Evolutionary conservation across 2,329 filamentous ascomycete genomes (phyloP), one percentile per base, ranked within the genome.

Genomic region (Colletotrichum cordylinicola): DNA sequence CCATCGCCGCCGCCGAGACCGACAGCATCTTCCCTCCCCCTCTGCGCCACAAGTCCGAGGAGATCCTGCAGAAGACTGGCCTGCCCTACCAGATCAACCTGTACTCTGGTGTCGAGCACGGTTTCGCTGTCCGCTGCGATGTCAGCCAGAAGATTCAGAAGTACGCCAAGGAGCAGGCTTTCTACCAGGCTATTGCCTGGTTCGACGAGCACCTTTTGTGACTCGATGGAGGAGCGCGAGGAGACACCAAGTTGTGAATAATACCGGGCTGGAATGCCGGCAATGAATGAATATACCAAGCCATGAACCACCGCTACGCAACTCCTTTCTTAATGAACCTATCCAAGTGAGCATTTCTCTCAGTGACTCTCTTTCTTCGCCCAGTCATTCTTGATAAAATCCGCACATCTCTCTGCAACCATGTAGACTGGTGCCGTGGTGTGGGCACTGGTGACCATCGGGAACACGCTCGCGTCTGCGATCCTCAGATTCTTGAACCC

Each of bases 101-200:
- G 10, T 97, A 91, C 87, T 92, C 91, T 4, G 91, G 91, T 70
- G 92, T 95, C 35, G 84, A 85, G 71, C 95, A 98, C 83, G 95
- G 95, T 0, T 98, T 97, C 80, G 88, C 92, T 10, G 92, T 96
- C 3, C 91, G 94, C 71, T 89, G 88, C 33, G 94, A 97, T 81
- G 75, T 89, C 37, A 88, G 80, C 76, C 88, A 92, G 77, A 89
- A 88, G 82, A 78, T 86, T 61, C 83, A 90, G 81, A 92, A 90
- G 83, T 96, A 90, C 80, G 93, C 94, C 48, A 96, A 95, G 89
- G 94, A 98, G 85, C 91, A 94, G 85, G 95, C 95, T 7, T 97
- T 97, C 82, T 81, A 89, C 78, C 95, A 97, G 88, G 94, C 94
- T 43, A 88, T 96, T 67, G 83, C 87, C 68, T 98, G 95, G 95